phyloP scores from a whole-genome alignment of 1,139 yeast genomes.

The Saccharomycopsis hybrid region DNA sequence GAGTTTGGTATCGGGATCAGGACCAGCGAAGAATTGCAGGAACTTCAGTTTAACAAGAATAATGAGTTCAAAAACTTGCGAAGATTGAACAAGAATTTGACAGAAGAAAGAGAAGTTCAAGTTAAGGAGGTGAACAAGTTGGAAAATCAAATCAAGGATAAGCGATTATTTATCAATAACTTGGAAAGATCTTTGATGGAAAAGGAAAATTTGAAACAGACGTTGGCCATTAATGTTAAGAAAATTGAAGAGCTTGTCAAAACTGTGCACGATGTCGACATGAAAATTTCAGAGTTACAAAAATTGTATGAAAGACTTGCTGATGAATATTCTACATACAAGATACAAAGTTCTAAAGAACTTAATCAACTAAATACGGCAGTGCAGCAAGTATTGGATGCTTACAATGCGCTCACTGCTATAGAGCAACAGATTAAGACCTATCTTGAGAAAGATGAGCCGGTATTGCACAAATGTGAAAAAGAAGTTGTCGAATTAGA shows the following conservation, averaged over 20 bases:
- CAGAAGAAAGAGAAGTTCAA: constrained; percentile 43
- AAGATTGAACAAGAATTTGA: constrained; percentile 36
- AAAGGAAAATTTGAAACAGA: constrained; percentile 31
- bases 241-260: constrained; percentile 28
- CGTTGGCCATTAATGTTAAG: constrained; percentile 27
- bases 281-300: constrained; percentile 20
- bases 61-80: constrained; percentile 42
- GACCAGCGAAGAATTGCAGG: constrained; percentile 49
- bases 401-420: constrained; percentile 13
- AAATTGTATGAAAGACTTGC: neutral
- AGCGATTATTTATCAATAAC: constrained; percentile 47
- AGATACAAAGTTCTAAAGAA: too few relatives aligned
- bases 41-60: constrained; percentile 38
- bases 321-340: neutral
- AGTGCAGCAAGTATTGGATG: neutral
- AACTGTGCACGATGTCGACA: constrained; percentile 22
- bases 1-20: constrained; percentile 29
- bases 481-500: constrained; percentile 22
- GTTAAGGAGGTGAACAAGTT: constrained; percentile 43
- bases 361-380: neutral
- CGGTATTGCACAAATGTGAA: neutral
- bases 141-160: constrained; percentile 52
- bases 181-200: constrained; percentile 47
- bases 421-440: constrained; percentile 7
- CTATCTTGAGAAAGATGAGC: constrained; percentile 18